phyloP scores from a whole-genome alignment of 176 grass and related monocot species.

The Puccinellia tenuiflora region DNA sequence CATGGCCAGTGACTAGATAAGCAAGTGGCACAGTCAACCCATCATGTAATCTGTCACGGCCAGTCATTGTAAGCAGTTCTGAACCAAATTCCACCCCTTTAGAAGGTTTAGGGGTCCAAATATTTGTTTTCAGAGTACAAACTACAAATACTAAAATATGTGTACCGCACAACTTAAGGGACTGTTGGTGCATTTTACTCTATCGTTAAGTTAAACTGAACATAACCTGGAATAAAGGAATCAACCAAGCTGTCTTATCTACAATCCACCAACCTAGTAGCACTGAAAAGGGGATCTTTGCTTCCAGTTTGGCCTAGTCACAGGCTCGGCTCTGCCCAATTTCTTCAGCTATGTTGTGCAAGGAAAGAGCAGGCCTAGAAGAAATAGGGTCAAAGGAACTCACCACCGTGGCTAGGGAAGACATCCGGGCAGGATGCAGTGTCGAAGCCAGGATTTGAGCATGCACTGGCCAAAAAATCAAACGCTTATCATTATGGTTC shows the following conservation, averaged over 20 bases:
- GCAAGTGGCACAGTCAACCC: not conserved
- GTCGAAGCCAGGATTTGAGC: not conserved
- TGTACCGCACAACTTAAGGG: not conserved
- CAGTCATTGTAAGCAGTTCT: not conserved
- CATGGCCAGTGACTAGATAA: not conserved
- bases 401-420: not conserved
- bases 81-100: not conserved
- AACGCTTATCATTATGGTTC: not conserved
- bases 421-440: not conserved
- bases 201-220: not conserved
- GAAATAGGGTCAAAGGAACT: not conserved
- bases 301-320: not conserved
- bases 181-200: not conserved
- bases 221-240: not conserved
- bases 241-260: not conserved
- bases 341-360: not conserved
- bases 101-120: not conserved
- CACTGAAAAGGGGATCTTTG: not conserved
- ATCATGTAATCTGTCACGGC: not conserved
- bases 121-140: not conserved
- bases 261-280: not conserved
- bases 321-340: not conserved
- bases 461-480: not conserved
- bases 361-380: not conserved
- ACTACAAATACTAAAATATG: not conserved